Percentiles rank a stretch among this genome's conserved stretches.
Conservation (phyloP, 129 eudicot species). For the Glebionis coronaria region DNA sequence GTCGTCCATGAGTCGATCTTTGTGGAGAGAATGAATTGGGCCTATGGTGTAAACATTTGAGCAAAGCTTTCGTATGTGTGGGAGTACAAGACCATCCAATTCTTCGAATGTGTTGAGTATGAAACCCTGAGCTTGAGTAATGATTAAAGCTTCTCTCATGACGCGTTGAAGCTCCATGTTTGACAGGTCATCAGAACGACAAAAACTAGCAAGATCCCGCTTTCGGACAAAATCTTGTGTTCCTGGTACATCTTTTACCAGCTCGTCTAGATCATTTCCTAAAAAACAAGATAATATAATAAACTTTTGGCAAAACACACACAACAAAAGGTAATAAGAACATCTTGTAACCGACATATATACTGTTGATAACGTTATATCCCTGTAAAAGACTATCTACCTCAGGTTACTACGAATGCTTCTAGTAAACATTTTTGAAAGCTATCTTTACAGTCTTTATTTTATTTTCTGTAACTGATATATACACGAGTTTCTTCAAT, state of each 20-base stretch:
- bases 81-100: slow-evolving; percentile 17
- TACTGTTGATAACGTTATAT: background rate
- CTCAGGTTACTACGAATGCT: too few species aligned
- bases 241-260: slow-evolving; percentile 18
- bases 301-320: too few species aligned
- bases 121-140: slow-evolving; percentile 23
- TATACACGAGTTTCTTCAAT: too few species aligned
- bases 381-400: too few species aligned
- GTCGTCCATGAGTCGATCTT: background rate
- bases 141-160: background rate
- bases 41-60: slow-evolving; percentile 26
- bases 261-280: slow-evolving; percentile 23
- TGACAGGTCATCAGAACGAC: slow-evolving; percentile 13
- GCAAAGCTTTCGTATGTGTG: slow-evolving; percentile 23
- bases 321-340: too few species aligned
- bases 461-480: too few species aligned
- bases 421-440: too few species aligned
- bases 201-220: slow-evolving; percentile 32
- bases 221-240: slow-evolving; percentile 18
- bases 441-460: too few species aligned
- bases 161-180: slow-evolving; percentile 1
- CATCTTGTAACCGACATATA: too few species aligned
- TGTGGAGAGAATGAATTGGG: slow-evolving; percentile 26
- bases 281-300: background rate
- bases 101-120: slow-evolving; percentile 33